Evolutionary conservation across 192 early-diverging fungal genomes (phyloP).

Genomic region (Coemansia reversa): DNA sequence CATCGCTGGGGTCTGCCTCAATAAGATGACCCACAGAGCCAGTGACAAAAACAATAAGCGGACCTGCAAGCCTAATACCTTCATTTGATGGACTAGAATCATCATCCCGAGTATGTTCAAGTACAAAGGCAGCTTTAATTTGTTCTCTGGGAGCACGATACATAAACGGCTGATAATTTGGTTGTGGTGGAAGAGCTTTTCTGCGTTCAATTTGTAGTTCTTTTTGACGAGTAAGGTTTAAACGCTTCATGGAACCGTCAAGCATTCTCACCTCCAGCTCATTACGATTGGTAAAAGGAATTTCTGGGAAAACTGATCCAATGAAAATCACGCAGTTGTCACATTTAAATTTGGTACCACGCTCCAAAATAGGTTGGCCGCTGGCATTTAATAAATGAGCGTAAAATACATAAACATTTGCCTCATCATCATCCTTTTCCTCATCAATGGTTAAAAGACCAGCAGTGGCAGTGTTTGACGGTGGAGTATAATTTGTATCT

Average conservation of each 20-base stretch:
- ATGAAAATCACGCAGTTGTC: conserved; percentile 2
- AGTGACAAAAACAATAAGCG: conserved; percentile 32
- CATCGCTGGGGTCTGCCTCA: conserved; percentile 30
- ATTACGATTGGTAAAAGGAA: no score
- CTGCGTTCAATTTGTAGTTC: no score
- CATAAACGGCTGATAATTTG: no score
- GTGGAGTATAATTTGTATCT: no score
- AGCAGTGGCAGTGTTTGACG: no score
- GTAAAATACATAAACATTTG: conserved; percentile 1
- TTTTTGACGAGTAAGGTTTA: no score
- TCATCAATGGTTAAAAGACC: no score
- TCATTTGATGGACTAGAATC: neutral
- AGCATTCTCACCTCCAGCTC: no score
- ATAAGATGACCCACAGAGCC: conserved; percentile 30
- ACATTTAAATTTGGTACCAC: neutral
- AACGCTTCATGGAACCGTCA: no score
- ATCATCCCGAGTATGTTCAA: conserved; percentile 19
- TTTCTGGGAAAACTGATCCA: no score
- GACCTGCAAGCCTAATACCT: conserved; percentile 15
- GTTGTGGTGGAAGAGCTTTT: neutral
- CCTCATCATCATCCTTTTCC: conserved; percentile 10
- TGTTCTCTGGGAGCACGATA: conserved; percentile 1
- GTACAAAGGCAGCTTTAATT: conserved; percentile 32
- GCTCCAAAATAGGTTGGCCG: neutral
- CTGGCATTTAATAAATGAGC: neutral